These are phyloP conservation scores for Russula foetens DNA, from an alignment of 768 basidiomycete species.

Conservation along the genomic window DNA sequence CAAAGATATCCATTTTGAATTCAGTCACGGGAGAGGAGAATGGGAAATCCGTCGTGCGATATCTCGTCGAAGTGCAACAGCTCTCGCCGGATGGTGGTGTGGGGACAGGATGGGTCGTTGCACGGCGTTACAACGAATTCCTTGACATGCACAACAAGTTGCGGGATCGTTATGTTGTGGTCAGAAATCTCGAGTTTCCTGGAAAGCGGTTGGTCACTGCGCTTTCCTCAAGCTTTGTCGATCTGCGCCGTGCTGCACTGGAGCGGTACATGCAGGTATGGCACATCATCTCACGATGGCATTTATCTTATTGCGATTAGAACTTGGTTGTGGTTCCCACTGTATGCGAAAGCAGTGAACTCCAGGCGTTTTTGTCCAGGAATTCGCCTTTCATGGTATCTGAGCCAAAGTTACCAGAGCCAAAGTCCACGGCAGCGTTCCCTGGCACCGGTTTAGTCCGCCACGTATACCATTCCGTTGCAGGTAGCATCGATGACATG, in stretches of 20 bases:
- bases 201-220: slow-evolving; percentile 86
- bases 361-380: slow-evolving; percentile 80
- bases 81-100: slow-evolving; percentile 70
- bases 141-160: slow-evolving; percentile 80
- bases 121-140: slow-evolving; percentile 93
- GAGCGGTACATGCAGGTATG: slow-evolving; percentile 89
- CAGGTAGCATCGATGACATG: slow-evolving; percentile 95
- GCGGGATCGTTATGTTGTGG: slow-evolving; percentile 60
- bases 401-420: slow-evolving; percentile 27
- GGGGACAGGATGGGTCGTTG: slow-evolving; percentile 87
- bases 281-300: neutral
- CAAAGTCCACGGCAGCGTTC: slow-evolving; percentile 42
- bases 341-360: slow-evolving; percentile 75
- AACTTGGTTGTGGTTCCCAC: slow-evolving; percentile 62
- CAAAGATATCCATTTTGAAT: slow-evolving; percentile 76
- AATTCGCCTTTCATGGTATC: slow-evolving; percentile 75
- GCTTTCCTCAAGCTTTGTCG: slow-evolving; percentile 84
- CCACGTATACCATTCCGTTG: slow-evolving; percentile 83
- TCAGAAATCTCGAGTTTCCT: slow-evolving; percentile 78
- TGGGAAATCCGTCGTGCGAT: slow-evolving; percentile 86
- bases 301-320: slow-evolving; percentile 32
- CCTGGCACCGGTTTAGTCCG: slow-evolving; percentile 74
- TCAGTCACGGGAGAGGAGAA: slow-evolving; percentile 77
- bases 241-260: slow-evolving; percentile 64
- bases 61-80: slow-evolving; percentile 89